A percentile compares a stretch with the other conserved stretches of the same genome.
phyloP scores from a whole-genome alignment of 805 yeast species.

The Sugiyamaella valdiviana region DNA sequence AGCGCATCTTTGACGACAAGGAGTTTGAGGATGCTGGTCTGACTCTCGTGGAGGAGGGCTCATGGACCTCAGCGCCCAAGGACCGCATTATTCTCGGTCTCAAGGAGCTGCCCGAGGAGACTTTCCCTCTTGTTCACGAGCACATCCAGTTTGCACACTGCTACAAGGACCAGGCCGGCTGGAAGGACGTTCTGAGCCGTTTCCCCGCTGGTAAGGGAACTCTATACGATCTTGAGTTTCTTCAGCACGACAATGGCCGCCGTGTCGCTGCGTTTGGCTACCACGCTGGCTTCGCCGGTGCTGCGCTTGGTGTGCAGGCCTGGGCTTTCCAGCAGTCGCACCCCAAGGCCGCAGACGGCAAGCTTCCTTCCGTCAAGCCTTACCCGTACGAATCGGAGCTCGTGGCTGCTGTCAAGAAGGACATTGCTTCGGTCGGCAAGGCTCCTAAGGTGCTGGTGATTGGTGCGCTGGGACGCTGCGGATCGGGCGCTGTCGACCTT shows the following conservation, averaged over 20 bases:
- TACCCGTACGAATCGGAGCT: constrained; percentile 74
- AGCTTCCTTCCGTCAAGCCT: constrained; percentile 75
- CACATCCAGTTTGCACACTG: constrained; percentile 99
- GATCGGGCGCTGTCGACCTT: constrained; percentile 90
- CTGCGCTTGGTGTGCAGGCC: constrained; percentile 89
- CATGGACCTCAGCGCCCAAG: constrained; percentile 88
- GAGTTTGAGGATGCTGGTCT: constrained; percentile 83
- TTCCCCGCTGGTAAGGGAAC: constrained; percentile 89
- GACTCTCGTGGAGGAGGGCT: constrained; percentile 81
- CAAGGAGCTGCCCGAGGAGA: constrained; percentile 88
- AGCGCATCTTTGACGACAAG: constrained; percentile 66
- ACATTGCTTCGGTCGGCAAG: constrained; percentile 50
- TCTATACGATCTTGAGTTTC: constrained; percentile 88
- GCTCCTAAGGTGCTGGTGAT: constrained; percentile 83
- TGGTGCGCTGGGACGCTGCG: constrained; percentile 98
- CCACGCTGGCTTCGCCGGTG: constrained; percentile 99
- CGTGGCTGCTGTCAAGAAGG: constrained; percentile 44
- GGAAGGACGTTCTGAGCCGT: constrained; percentile 85
- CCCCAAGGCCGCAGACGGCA: constrained; percentile 45
- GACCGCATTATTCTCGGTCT: constrained; percentile 88
- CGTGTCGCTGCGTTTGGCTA: constrained; percentile 99
- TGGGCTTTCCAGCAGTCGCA: constrained; percentile 90
- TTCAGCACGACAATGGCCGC: constrained; percentile 91
- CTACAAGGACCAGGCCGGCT: constrained; percentile 95
- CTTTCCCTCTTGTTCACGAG: constrained; percentile 89